Percentiles rank a stretch among this genome's conserved stretches.
These are phyloP conservation scores for Lithocarpus polystachyus DNA, from an alignment of 306 rosid genomes.

Conservation along the genomic window DNA sequence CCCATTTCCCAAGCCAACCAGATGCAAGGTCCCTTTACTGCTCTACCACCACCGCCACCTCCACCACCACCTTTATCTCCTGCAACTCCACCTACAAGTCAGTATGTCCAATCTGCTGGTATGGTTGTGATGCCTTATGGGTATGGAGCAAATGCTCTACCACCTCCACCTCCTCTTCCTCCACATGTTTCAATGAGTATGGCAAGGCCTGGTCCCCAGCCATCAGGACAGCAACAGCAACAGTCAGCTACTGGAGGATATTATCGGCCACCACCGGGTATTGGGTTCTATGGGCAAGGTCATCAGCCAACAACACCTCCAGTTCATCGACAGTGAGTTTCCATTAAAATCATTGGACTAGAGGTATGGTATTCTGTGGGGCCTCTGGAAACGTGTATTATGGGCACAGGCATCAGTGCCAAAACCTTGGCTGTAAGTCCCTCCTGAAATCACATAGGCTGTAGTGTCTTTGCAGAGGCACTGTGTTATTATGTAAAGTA, in stretches of 20 bases:
- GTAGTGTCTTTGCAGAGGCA: slow-evolving; percentile 28
- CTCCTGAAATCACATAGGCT: slow-evolving; percentile 28
- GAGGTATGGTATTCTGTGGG: not conserved
- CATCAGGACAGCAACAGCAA: slow-evolving; percentile 56
- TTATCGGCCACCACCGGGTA: slow-evolving; percentile 64
- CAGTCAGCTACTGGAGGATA: slow-evolving; percentile 59
- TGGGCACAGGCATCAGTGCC: slow-evolving; percentile 15
- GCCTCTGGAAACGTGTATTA: not conserved
- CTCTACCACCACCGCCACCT: slow-evolving; percentile 45
- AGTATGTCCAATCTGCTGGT: slow-evolving; percentile 62
- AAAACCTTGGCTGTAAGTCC: slow-evolving; percentile 23
- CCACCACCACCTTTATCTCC: slow-evolving; percentile 42
- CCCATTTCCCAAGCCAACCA: slow-evolving; percentile 48
- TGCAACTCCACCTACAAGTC: slow-evolving; percentile 47
- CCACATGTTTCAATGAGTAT: slow-evolving; percentile 60
- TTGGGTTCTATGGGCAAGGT: slow-evolving; percentile 76
- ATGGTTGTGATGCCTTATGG: slow-evolving; percentile 60
- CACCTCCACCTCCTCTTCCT: slow-evolving; percentile 84
- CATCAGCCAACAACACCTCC: slow-evolving; percentile 67
- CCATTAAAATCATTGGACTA: not conserved
- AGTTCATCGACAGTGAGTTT: slow-evolving; percentile 69
- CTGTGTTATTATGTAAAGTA: slow-evolving; percentile 59
- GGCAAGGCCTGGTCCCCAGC: slow-evolving; percentile 51
- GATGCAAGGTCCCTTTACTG: slow-evolving; percentile 49
- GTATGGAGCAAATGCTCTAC: slow-evolving; percentile 52